Conservation (phyloP, 345 rosid genomes). For the Populus ilicifolia region DNA sequence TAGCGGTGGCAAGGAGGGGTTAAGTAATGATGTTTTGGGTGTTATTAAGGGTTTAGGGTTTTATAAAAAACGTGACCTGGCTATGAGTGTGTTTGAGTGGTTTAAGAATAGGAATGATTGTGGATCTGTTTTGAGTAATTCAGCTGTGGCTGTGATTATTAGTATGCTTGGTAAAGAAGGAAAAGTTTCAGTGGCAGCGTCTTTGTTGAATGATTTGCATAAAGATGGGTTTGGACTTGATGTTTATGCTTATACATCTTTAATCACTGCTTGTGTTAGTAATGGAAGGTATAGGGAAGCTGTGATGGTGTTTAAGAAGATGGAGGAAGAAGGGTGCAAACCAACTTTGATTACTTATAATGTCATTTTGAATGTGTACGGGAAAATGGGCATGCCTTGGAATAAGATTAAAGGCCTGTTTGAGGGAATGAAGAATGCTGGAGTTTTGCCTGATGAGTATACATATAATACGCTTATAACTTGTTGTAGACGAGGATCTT, state of each 20-base stretch:
- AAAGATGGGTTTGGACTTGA: conserved; percentile 58
- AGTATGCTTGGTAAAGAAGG: conserved; percentile 66
- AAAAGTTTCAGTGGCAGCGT: conserved; percentile 52
- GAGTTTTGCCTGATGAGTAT: conserved; percentile 62
- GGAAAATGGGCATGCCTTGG: conserved; percentile 99
- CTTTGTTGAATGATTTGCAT: conserved; percentile 48
- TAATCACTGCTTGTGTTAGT: conserved; percentile 63
- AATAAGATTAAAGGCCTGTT: conserved; percentile 55
- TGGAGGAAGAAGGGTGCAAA: conserved; percentile 79
- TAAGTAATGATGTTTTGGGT: conserved; percentile 52
- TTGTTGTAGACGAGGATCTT: conserved; percentile 77
- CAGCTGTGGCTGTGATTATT: conserved; percentile 62
- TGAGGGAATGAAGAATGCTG: conserved; percentile 58
- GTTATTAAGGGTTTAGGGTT: conserved; percentile 75
- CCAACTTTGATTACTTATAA: conserved; percentile 89
- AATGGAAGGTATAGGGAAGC: conserved; percentile 87
- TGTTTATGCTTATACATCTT: conserved; percentile 75
- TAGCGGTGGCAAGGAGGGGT: conserved; percentile 13
- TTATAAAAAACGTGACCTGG: conserved; percentile 59
- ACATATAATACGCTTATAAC: conserved; percentile 84
- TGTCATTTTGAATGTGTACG: conserved; percentile 73
- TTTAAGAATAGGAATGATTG: conserved; percentile 48
- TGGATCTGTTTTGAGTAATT: conserved; percentile 38
- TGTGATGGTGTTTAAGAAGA: conserved; percentile 57
- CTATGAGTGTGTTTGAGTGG: conserved; percentile 72